Evolutionary conservation across 495 filamentous ascomycete species (phyloP).

Genomic region (Coniosporium apollinis): DNA sequence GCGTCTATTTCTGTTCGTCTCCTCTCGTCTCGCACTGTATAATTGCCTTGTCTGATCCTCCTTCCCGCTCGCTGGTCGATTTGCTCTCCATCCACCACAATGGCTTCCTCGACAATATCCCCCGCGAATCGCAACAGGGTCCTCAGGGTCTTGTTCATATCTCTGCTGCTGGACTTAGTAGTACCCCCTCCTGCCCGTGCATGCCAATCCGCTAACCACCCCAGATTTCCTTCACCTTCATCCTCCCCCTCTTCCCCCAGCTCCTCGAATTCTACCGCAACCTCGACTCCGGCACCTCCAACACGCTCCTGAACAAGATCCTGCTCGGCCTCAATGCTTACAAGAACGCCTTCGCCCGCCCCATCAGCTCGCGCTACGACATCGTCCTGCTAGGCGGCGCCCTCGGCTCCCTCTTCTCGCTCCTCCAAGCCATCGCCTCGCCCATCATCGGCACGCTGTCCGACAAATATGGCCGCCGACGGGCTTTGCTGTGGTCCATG

Average conservation of each 20-base stretch:
- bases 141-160: constrained; percentile 61
- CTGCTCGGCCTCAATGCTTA: constrained; percentile 80
- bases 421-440: constrained; percentile 84
- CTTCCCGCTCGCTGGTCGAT: no score
- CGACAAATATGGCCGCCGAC: constrained; percentile 75
- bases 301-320: constrained; percentile 56
- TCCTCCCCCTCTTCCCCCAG: constrained; percentile 87
- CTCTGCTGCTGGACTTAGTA: constrained; percentile 55
- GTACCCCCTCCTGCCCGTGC: constrained; percentile 2
- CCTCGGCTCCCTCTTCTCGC: constrained; percentile 79
- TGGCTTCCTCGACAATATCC: background rate
- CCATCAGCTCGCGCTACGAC: constrained; percentile 92
- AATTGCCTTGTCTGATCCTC: no score
- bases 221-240: constrained; percentile 87
- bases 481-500: constrained; percentile 84
- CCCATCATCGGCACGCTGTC: constrained; percentile 80
- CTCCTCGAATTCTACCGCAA: constrained; percentile 90
- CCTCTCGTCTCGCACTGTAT: no score
- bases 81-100: no score
- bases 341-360: constrained; percentile 81
- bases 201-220: constrained; percentile 2
- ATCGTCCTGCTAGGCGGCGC: constrained; percentile 93
- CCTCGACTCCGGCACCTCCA: constrained; percentile 36
- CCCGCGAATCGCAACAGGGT: constrained; percentile 48
- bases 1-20: no score